Percentiles rank a stretch among this genome's conserved stretches.
phyloP scores from a whole-genome alignment of 306 rosid genomes.

The Pyrus pyrifolia region DNA sequence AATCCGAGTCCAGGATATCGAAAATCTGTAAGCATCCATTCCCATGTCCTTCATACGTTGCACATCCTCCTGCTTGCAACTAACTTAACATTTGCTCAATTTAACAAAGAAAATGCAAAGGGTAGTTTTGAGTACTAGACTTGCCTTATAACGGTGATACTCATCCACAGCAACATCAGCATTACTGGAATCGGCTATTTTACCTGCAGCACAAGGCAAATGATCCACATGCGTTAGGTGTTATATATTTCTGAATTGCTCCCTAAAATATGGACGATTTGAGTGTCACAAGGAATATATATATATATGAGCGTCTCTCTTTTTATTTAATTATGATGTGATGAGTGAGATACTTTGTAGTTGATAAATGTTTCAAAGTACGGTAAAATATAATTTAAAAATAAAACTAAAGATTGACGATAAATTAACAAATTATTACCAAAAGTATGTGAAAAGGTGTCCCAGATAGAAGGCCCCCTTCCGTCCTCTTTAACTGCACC shows the following conservation, averaged over 20 bases:
- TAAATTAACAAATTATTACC: constrained; percentile 28
- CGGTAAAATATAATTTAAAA: too few relatives aligned
- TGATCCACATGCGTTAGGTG: not conserved
- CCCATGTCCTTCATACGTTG: constrained; percentile 88
- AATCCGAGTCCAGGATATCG: constrained; percentile 90
- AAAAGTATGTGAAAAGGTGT: constrained; percentile 57
- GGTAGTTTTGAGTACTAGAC: constrained; percentile 1
- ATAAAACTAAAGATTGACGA: not conserved
- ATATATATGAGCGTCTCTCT: too few relatives aligned
- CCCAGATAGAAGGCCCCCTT: constrained; percentile 81
- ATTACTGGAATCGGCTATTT: constrained; percentile 55
- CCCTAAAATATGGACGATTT: too few relatives aligned
- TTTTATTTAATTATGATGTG: too few relatives aligned
- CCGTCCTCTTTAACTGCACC: constrained; percentile 81
- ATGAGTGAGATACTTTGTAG: too few relatives aligned
- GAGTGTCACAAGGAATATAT: too few relatives aligned
- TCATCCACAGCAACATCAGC: constrained; percentile 89
- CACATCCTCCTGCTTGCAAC: constrained; percentile 56
- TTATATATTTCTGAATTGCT: too few relatives aligned
- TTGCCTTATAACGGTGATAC: constrained; percentile 61
- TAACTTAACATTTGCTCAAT: not conserved
- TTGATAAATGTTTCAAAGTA: too few relatives aligned
- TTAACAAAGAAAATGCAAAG: too few relatives aligned
- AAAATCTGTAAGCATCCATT: constrained; percentile 82
- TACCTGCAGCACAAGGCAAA: constrained; percentile 38